phyloP scores from a whole-genome alignment of 208 protist species.

The Acanthamoeba culbertsoni region DNA sequence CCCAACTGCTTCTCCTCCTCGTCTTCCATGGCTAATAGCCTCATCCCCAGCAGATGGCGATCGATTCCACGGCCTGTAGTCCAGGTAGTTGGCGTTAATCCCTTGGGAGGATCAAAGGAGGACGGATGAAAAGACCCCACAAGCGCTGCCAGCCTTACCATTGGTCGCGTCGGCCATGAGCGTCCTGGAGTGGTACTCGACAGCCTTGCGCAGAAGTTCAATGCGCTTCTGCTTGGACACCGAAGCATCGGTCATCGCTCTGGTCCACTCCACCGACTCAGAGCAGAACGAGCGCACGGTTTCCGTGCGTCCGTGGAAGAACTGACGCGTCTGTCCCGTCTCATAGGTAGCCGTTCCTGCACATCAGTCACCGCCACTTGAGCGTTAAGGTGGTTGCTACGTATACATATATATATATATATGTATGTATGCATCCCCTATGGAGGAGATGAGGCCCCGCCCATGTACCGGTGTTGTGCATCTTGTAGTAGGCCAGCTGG shows the following conservation, averaged over 20 bases:
- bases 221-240: neutral
- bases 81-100: too few species aligned
- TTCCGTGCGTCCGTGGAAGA: slow-evolving; percentile 56
- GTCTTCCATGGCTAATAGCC: neutral
- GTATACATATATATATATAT: too few species aligned
- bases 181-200: slow-evolving; percentile 3
- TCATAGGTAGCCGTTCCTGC: slow-evolving; percentile 42
- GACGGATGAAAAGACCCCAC: neutral
- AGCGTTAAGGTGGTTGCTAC: too few species aligned
- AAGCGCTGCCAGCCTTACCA: neutral
- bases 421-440: too few species aligned
- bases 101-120: neutral
- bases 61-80: neutral
- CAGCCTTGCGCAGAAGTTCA: neutral
- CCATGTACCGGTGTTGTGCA: neutral
- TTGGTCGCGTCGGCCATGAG: neutral
- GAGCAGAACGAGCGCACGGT: slow-evolving; percentile 49
- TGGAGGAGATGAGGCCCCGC: too few species aligned
- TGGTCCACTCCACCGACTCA: slow-evolving; percentile 41
- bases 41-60: neutral
- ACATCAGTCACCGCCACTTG: too few species aligned
- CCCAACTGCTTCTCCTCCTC: neutral
- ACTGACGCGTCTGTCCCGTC: slow-evolving; percentile 27
- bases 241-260: neutral
- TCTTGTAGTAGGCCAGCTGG: slow-evolving; percentile 58